phyloP scores from a whole-genome alignment of 1,284 basidiomycete genomes.

The Ganoderma sinense region DNA sequence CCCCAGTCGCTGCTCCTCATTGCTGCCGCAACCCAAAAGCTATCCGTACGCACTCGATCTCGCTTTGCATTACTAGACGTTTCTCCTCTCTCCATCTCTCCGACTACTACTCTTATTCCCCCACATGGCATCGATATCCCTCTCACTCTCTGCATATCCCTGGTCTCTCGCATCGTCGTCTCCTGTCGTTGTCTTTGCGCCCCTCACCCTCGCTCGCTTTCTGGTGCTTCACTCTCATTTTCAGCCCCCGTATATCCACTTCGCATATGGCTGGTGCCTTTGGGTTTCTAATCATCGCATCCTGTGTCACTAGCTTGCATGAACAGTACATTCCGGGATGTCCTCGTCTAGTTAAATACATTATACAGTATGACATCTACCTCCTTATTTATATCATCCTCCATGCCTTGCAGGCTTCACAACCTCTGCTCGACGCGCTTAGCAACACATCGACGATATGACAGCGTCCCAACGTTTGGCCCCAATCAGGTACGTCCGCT shows the following conservation, averaged over 20 bases:
- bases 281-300: conserved; percentile 36
- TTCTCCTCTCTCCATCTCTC: conserved; percentile 17
- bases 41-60: conserved; percentile 35
- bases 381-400: background rate
- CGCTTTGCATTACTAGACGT: conserved; percentile 39
- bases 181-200: conserved; percentile 9
- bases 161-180: conserved; percentile 20
- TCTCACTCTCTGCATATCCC: conserved; percentile 16
- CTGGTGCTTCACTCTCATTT: background rate
- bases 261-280: conserved; percentile 32
- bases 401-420: background rate
- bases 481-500: background rate
- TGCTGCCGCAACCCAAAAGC: conserved; percentile 31
- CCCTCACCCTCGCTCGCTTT: background rate
- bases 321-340: conserved; percentile 20
- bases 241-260: conserved; percentile 21
- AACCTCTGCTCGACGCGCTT: background rate
- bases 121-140: conserved; percentile 39
- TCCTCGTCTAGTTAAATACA: conserved; percentile 21
- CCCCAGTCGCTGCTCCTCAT: conserved; percentile 28
- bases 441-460: background rate
- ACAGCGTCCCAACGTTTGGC: background rate
- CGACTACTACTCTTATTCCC: conserved; percentile 34
- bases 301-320: conserved; percentile 31
- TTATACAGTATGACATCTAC: conserved; percentile 19